Evolutionary conservation across 169 alveolate species (phyloP).

Genomic region (Amoebophrya sp.): DNA sequence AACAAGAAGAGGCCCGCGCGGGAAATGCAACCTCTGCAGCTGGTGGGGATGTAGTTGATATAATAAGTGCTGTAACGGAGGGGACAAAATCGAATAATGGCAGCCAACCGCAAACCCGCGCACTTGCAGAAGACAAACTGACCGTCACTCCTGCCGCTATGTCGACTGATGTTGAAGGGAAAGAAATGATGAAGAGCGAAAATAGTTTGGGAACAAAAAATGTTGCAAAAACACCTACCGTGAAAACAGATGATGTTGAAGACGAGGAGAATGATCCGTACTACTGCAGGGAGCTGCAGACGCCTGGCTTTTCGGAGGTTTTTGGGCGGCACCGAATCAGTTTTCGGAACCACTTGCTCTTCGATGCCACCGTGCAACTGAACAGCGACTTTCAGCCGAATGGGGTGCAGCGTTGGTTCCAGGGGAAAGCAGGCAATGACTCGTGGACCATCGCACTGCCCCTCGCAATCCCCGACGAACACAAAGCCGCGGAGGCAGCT

Average conservation of each 20-base stretch:
- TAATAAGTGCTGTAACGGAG: too few relatives aligned
- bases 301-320: not conserved
- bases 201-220: too few relatives aligned
- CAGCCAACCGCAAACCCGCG: too few relatives aligned
- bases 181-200: not conserved
- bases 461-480: not conserved
- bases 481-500: not conserved
- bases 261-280: not conserved
- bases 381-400: not conserved
- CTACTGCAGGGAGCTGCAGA: conserved; percentile 2
- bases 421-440: not conserved
- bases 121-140: too few relatives aligned
- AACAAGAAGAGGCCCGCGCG: not conserved
- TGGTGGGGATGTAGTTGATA: too few relatives aligned
- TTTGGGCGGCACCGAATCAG: not conserved
- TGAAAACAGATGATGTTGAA: too few relatives aligned
- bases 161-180: not conserved
- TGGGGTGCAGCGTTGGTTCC: not conserved
- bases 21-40: too few relatives aligned
- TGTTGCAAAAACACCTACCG: too few relatives aligned
- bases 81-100: too few relatives aligned
- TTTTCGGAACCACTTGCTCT: not conserved
- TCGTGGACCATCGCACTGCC: not conserved
- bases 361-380: not conserved
- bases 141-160: too few relatives aligned